phyloP scores from a whole-genome alignment of 306 rosid genomes.

The Vachellia collinsii region DNA sequence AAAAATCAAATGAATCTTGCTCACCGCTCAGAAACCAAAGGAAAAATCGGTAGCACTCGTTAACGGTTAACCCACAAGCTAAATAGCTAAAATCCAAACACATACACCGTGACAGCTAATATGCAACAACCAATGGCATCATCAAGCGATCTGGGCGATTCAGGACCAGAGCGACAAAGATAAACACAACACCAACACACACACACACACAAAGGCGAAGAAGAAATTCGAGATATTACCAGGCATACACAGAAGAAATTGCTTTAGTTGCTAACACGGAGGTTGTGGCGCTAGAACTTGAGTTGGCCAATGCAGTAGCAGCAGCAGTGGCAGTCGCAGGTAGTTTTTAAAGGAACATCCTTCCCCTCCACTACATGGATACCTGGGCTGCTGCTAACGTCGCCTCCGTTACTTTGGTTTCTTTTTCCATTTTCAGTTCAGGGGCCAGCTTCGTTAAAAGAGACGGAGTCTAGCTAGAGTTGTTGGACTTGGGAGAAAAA shows the following conservation, averaged over 20 bases:
- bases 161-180: constrained; percentile 25
- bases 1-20: background rate
- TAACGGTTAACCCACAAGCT: constrained; percentile 9
- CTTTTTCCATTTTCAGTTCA: background rate
- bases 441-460: background rate
- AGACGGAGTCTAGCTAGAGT: background rate
- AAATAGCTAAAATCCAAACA: constrained; percentile 17
- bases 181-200: background rate
- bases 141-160: constrained; percentile 36
- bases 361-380: background rate
- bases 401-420: background rate
- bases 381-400: background rate
- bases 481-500: background rate
- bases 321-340: background rate
- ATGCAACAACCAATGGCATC: constrained; percentile 18
- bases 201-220: background rate
- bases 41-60: constrained; percentile 3
- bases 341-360: background rate
- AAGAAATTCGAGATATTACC: constrained; percentile 11
- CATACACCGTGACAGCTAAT: background rate
- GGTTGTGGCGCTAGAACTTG: background rate
- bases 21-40: constrained; percentile 26
- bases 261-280: background rate
- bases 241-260: background rate
- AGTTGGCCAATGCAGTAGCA: too few species aligned